A percentile compares a stretch with the other conserved stretches of the same genome.
phyloP scores from a whole-genome alignment of 2,329 filamentous ascomycete species.

The Nemania serpens region DNA sequence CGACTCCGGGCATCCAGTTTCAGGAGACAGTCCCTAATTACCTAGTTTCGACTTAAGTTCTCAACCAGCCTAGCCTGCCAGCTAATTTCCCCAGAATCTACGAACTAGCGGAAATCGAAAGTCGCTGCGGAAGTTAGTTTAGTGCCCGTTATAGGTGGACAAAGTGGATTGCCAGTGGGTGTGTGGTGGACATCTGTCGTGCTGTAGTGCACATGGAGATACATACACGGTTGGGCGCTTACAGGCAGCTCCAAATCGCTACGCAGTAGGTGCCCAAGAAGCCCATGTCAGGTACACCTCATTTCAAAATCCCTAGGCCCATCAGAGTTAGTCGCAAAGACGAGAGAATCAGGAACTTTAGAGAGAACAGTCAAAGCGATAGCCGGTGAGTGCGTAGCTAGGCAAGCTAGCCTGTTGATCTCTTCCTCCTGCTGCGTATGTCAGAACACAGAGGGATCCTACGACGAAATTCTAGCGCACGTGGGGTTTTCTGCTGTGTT shows the following conservation, averaged over 20 bases:
- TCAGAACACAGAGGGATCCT: not conserved
- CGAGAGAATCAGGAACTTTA: not conserved
- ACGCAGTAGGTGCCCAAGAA: conserved; percentile 2
- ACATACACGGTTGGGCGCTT: not conserved
- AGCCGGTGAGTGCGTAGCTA: not conserved
- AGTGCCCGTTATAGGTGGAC: conserved; percentile 17
- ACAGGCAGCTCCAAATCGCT: not conserved
- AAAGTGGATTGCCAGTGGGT: conserved; percentile 11
- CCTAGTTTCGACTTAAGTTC: not conserved
- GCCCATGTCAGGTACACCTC: not conserved
- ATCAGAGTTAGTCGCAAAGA: not conserved
- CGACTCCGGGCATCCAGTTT: no score
- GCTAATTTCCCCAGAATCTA: not conserved
- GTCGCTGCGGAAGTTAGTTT: conserved; percentile 7
- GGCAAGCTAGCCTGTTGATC: not conserved
- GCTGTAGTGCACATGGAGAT: conserved; percentile 2
- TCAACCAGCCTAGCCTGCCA: not conserved
- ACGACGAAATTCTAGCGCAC: not conserved
- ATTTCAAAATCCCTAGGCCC: not conserved
- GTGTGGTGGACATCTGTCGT: conserved; percentile 2
- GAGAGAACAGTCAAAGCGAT: not conserved
- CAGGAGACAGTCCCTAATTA: not conserved
- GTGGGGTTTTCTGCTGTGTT: not conserved
- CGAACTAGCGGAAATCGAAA: not conserved
- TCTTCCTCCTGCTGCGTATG: not conserved